phyloP scores from a whole-genome alignment of 2,329 filamentous ascomycete species.

The Fusarium scirpi region DNA sequence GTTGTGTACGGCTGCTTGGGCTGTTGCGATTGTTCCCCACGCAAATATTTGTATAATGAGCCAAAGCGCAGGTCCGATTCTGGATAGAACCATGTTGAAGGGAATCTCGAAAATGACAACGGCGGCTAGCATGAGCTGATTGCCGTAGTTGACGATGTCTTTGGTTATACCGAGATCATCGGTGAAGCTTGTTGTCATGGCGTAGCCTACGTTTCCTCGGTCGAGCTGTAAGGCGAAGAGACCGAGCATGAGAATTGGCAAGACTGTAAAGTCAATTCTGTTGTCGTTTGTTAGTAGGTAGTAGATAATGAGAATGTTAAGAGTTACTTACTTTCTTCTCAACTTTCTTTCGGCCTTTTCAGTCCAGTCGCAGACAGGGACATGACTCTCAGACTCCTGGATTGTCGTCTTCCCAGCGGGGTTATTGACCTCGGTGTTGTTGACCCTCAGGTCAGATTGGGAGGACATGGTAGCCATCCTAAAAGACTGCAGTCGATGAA shows the following conservation, averaged over 20 bases:
- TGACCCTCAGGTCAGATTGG: not conserved
- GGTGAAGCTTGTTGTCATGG: conserved; percentile 13
- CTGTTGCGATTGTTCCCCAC: conserved; percentile 11
- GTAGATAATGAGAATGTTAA: fast-evolving
- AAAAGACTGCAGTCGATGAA: not conserved
- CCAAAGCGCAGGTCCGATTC: conserved; percentile 8
- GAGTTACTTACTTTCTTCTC: not conserved
- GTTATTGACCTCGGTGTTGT: too few species aligned
- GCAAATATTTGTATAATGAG: conserved; percentile 1
- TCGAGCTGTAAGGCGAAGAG: conserved; percentile 10
- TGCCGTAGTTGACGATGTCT: conserved; percentile 18
- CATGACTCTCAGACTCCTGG: not conserved
- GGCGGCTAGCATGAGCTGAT: conserved; percentile 7
- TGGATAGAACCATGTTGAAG: conserved; percentile 3
- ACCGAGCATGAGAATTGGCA: conserved; percentile 12
- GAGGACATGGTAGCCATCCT: not conserved
- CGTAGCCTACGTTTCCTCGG: conserved; percentile 14
- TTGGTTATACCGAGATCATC: conserved; percentile 15
- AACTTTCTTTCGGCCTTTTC: not conserved
- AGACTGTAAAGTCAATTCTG: conserved; percentile 10
- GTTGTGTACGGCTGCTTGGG: conserved; percentile 1
- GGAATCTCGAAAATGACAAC: conserved; percentile 8
- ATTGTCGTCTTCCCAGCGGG: not conserved
- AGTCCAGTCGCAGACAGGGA: not conserved
- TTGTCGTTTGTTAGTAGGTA: fast-evolving